phyloP scores from a whole-genome alignment of 495 filamentous ascomycete genomes.

The Terfezia claveryi region DNA sequence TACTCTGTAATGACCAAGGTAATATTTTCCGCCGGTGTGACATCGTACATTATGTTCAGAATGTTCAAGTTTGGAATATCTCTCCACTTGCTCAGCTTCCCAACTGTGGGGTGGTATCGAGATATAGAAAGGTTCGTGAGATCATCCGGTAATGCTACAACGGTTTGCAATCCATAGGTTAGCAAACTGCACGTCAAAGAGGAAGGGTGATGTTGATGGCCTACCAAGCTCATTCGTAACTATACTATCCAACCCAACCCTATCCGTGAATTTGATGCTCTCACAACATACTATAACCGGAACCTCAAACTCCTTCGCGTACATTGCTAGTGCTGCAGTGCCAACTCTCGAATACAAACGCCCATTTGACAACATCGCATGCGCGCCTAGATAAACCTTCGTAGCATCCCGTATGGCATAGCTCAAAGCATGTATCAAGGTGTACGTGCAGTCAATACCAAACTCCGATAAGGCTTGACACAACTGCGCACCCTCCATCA shows the following conservation, averaged over 20 bases:
- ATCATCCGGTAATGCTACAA: background rate
- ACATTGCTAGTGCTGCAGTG: slow-evolving; percentile 74
- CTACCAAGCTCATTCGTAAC: slow-evolving; percentile 77
- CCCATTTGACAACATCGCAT: slow-evolving; percentile 79
- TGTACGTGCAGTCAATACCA: slow-evolving; percentile 60
- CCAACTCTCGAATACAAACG: slow-evolving; percentile 69
- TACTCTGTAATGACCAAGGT: slow-evolving; percentile 80
- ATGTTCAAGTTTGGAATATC: slow-evolving; percentile 42
- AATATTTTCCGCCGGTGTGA: slow-evolving; percentile 75
- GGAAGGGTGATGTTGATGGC: slow-evolving; percentile 9
- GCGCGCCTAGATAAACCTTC: slow-evolving; percentile 68
- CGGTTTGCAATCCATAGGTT: background rate
- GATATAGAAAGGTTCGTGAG: slow-evolving; percentile 2
- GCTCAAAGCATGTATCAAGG: slow-evolving; percentile 49
- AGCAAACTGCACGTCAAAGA: background rate
- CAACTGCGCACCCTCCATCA: slow-evolving; percentile 60
- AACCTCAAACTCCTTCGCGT: slow-evolving; percentile 46
- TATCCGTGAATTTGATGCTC: slow-evolving; percentile 86
- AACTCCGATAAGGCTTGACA: slow-evolving; percentile 41
- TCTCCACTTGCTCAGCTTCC: slow-evolving; percentile 33
- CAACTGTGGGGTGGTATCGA: slow-evolving; percentile 13
- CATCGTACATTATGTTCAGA: slow-evolving; percentile 78
- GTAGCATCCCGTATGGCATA: slow-evolving; percentile 50
- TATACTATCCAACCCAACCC: slow-evolving; percentile 72
- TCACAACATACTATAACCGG: slow-evolving; percentile 85